A percentile compares a stretch with the other conserved stretches of the same genome.
These are phyloP conservation scores for Rhizopus stolonifer DNA, from an alignment of 371 early-diverging fungal genomes.

Conservation along the genomic window DNA sequence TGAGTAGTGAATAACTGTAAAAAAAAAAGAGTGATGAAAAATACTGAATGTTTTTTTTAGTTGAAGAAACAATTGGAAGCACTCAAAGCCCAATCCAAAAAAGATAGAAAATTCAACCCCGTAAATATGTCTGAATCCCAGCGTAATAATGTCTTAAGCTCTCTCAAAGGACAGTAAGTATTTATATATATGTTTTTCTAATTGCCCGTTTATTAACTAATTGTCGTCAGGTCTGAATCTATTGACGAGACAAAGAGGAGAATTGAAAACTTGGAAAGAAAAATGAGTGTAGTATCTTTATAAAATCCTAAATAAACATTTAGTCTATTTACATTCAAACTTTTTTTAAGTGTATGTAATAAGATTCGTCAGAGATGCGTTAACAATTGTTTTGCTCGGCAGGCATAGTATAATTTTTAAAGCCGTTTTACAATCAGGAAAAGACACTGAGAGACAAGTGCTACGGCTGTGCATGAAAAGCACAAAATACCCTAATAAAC, in stretches of 20 bases:
- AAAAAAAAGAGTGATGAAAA: not conserved
- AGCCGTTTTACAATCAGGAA: too few relatives aligned
- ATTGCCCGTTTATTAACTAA: not conserved
- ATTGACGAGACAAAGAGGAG: not conserved
- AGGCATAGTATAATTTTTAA: too few relatives aligned
- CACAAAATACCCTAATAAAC: too few relatives aligned
- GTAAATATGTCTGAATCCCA: not conserved
- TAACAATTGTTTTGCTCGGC: too few relatives aligned
- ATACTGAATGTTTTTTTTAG: not conserved
- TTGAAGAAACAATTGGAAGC: not conserved
- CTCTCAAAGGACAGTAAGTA: slow-evolving; percentile 4
- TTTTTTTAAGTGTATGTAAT: too few relatives aligned
- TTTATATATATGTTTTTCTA: too few relatives aligned
- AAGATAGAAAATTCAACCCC: not conserved
- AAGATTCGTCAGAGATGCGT: too few relatives aligned
- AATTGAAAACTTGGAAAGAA: slow-evolving; percentile 1
- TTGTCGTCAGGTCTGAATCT: not conserved
- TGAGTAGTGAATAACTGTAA: not conserved
- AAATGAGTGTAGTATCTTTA: not conserved
- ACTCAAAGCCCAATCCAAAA: not conserved
- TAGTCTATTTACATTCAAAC: too few relatives aligned
- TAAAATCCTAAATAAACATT: not conserved
- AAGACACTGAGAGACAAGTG: too few relatives aligned
- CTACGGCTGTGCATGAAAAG: too few relatives aligned
- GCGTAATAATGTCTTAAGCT: not conserved